Percentiles rank a stretch among this genome's conserved stretches.
phyloP scores from a whole-genome alignment of 176 grass and related monocot genomes.

The Oryza officinalis region DNA sequence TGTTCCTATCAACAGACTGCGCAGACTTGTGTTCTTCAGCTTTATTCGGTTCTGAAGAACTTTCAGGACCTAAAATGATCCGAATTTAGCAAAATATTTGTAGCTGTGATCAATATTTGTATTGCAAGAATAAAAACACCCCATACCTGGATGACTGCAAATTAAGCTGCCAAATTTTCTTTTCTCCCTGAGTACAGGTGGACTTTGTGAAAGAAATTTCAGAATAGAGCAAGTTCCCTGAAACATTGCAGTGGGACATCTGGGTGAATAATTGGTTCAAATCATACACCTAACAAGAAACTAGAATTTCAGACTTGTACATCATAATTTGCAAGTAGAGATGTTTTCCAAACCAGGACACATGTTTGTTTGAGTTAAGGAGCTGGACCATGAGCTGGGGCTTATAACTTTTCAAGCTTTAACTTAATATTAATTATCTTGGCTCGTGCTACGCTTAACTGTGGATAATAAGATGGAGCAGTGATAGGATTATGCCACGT shows the following conservation, averaged over 20 bases:
- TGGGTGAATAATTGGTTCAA: neutral
- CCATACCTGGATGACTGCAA: conserved; percentile 50
- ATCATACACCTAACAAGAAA: neutral
- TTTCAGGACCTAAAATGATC: conserved; percentile 19
- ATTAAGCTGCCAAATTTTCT: conserved; percentile 26
- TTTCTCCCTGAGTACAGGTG: conserved; percentile 37
- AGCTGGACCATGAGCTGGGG: neutral
- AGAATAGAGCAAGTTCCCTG: conserved; percentile 75
- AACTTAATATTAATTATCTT: neutral
- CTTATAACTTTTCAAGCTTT: neutral
- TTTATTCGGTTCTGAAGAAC: conserved; percentile 40
- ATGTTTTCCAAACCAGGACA: too few species aligned
- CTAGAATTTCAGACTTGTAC: neutral
- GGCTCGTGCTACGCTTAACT: neutral
- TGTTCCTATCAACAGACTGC: neutral
- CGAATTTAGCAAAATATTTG: conserved; percentile 10
- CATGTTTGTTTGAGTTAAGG: too few species aligned
- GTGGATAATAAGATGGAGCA: neutral
- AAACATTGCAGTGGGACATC: conserved; percentile 9
- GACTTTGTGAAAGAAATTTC: conserved; percentile 63
- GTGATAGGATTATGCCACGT: neutral
- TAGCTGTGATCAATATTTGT: neutral
- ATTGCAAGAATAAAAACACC: neutral
- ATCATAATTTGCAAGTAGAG: neutral
- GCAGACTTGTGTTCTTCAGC: conserved; percentile 19